A percentile compares a stretch with the other conserved stretches of the same genome.
Conservation (phyloP, 106 monocot species). For the Triglochin maritima region DNA sequence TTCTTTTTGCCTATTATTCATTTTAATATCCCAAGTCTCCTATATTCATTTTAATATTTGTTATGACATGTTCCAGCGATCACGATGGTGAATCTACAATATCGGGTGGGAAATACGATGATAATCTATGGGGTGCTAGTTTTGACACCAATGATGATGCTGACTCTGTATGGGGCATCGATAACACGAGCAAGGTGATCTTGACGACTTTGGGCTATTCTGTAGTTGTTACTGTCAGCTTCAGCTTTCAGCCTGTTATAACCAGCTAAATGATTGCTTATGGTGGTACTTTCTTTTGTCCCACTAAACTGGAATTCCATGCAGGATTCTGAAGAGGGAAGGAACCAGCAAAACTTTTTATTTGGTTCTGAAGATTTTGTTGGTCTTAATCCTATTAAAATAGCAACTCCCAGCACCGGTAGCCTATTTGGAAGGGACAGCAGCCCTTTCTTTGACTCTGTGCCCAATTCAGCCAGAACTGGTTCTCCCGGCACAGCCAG, state of each 20-base stretch:
- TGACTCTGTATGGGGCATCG: slow-evolving; percentile 85
- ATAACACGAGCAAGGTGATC: slow-evolving; percentile 23
- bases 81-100: slow-evolving; percentile 62
- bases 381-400: slow-evolving; percentile 49
- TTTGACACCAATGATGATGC: slow-evolving; percentile 69
- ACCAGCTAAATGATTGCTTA: not conserved
- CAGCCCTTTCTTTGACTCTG: slow-evolving; percentile 24
- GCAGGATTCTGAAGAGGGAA: slow-evolving; percentile 39
- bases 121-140: slow-evolving; percentile 49
- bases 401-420: slow-evolving; percentile 42
- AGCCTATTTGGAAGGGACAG: slow-evolving; percentile 29
- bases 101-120: slow-evolving; percentile 63
- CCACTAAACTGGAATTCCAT: slow-evolving; percentile 1
- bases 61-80: slow-evolving; percentile 31
- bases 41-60: not conserved
- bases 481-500: slow-evolving; percentile 47
- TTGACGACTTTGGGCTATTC: not conserved
- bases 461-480: slow-evolving; percentile 40
- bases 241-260: not conserved
- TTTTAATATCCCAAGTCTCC: not conserved
- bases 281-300: not conserved
- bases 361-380: slow-evolving; percentile 36
- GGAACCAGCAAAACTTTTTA: slow-evolving; percentile 27
- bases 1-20: too few species aligned
- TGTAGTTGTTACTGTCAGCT: not conserved